Conservation (phyloP, 2,329 filamentous ascomycete species). For the Biscogniauxia sp. region DNA sequence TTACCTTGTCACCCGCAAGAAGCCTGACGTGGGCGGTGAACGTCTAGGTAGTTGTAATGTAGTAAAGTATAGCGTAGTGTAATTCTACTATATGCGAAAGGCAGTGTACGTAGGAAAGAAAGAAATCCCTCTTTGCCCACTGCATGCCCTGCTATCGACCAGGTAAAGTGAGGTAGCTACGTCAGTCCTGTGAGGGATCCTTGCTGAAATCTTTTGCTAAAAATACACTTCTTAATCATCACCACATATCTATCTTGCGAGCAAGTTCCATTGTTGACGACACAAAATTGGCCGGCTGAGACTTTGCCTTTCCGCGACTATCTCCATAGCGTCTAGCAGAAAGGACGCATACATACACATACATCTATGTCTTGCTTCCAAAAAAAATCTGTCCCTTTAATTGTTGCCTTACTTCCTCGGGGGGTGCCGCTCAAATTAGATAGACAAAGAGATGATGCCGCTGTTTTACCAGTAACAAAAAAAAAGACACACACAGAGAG, state of each 20-base stretch:
- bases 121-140: conserved; percentile 4
- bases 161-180: not conserved
- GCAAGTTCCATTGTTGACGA: conserved; percentile 10
- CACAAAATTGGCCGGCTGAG: conserved; percentile 19
- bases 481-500: conserved; percentile 4
- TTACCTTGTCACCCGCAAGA: not conserved
- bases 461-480: conserved; percentile 8
- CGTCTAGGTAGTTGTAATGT: not conserved
- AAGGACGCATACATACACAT: conserved; percentile 27
- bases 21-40: not conserved
- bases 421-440: conserved; percentile 20
- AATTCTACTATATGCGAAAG: too few species aligned
- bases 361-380: conserved; percentile 28
- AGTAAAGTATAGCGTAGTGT: too few species aligned
- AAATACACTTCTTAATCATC: conserved; percentile 27
- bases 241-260: conserved; percentile 7
- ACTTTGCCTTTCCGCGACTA: conserved; percentile 15
- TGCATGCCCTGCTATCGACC: conserved; percentile 20
- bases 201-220: conserved; percentile 30
- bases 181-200: conserved; percentile 18
- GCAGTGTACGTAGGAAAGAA: not conserved
- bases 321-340: conserved; percentile 13
- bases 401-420: conserved; percentile 15
- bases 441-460: conserved; percentile 26
- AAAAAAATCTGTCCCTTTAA: conserved; percentile 23